Base-by-base conservation (phyloP, 1,284 basidiomycete species). In the Coriolopsis trogii region DNA sequence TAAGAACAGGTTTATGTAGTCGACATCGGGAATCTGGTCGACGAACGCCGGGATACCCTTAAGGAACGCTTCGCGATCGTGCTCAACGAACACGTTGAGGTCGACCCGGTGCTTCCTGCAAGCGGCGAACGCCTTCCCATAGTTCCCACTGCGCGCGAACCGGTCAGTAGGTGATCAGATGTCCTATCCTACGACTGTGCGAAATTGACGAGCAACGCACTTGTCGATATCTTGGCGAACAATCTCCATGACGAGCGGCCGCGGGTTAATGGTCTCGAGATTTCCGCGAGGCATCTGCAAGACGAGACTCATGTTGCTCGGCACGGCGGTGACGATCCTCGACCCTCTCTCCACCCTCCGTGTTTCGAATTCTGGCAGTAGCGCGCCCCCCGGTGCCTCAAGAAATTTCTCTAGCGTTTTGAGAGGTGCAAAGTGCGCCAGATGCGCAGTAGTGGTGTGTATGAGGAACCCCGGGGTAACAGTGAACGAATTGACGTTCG, bases 271-370 rank as follows among this genome's bases (percentile, higher is more conserved):
- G 0, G 94, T 98, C 74, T 99, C 97, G 47, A 99, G 68, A 70
- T 99, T 99, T 0, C 97, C 97, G 60, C 97, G 76, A 0, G 96
- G 97, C 95, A 99, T 99, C 73, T 99, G 97, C 12, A 99, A 73
- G 1, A 99, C 90, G 15, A 98, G 71, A 58, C 81, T 87, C 92
- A 97, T 98, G 7, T 84, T 75, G 56, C 87, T 93, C 2, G 93
- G 89, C 0, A 95, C 87, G 10, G 87, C 88, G 0, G 87, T 84
- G 1, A 97, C 92, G 24, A 96, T 93, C 51, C 87, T 74, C 1
- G 91, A 88, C 0, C 95, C 95, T 40, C 95, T 75, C 69, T 98
- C 95, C 0, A 97, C 81, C 16, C 90, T 78, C 36, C 95, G 79
- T 15, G 77, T 81, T 62, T 91, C 86, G 87, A 86, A 91, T 43